Conservation (phyloP, 345 rosid genomes). For the Boechera stricta region DNA sequence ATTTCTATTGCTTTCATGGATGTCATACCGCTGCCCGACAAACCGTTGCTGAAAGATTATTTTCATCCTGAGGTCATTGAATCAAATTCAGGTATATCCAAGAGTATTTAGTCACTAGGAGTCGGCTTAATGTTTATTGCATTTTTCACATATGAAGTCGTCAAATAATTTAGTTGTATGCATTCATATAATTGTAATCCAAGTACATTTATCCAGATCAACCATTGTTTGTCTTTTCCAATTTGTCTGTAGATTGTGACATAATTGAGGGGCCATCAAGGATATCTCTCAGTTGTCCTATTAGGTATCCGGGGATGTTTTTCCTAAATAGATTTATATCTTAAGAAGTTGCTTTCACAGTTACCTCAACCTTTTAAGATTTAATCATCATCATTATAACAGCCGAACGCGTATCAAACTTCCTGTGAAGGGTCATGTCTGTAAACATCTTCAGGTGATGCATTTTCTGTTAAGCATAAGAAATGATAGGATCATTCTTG, state of each 20-base stretch:
- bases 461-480: slow-evolving; percentile 22
- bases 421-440: slow-evolving; percentile 84
- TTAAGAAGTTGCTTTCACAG: slow-evolving; percentile 18
- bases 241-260: slow-evolving; percentile 62
- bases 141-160: slow-evolving; percentile 17
- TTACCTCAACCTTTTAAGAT: slow-evolving; percentile 16
- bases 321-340: slow-evolving; percentile 24
- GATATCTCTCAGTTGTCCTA: slow-evolving; percentile 86
- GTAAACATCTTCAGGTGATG: slow-evolving; percentile 91
- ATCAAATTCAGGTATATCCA: slow-evolving; percentile 66
- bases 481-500: slow-evolving; percentile 10
- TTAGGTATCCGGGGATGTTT: slow-evolving; percentile 58
- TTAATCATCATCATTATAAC: slow-evolving; percentile 37
- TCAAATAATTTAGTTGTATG: slow-evolving; percentile 9
- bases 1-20: slow-evolving; percentile 67
- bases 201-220: not conserved
- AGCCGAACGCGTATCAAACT: slow-evolving; percentile 70
- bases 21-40: slow-evolving; percentile 44
- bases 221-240: slow-evolving; percentile 21
- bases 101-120: slow-evolving; percentile 17
- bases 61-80: slow-evolving; percentile 47
- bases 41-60: slow-evolving; percentile 60
- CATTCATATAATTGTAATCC: slow-evolving; percentile 14
- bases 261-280: slow-evolving; percentile 89
- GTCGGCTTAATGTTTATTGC: slow-evolving; percentile 6